Percentiles rank a stretch among this genome's conserved stretches.
Evolutionary conservation across 495 filamentous ascomycete genomes (phyloP).

Genomic region (Penicillium paxilli): DNA sequence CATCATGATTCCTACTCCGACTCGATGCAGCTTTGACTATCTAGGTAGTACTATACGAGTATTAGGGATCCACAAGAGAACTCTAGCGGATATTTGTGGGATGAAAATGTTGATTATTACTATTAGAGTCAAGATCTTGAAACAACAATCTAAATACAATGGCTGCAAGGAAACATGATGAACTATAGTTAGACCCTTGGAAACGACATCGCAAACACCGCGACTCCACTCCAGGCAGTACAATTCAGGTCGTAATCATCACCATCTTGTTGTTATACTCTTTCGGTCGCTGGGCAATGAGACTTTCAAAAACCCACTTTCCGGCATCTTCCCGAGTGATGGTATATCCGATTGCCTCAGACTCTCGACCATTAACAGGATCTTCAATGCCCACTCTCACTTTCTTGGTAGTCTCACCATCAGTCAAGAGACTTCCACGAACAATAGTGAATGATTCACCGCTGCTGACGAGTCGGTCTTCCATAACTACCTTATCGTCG

Average conservation of each 20-base stretch:
- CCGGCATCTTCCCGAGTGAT: slow-evolving; percentile 26
- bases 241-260: slow-evolving; percentile 15
- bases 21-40: too few relatives aligned
- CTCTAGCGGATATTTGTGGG: too few relatives aligned
- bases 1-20: too few relatives aligned
- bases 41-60: too few relatives aligned
- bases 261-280: slow-evolving; percentile 19
- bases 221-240: too few relatives aligned
- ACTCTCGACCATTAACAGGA: slow-evolving; percentile 36
- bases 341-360: slow-evolving; percentile 44
- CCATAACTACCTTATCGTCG: slow-evolving; percentile 62
- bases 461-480: slow-evolving; percentile 40
- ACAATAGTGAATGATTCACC: slow-evolving; percentile 42
- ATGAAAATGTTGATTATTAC: too few relatives aligned
- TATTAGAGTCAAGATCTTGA: too few relatives aligned
- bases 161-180: background rate
- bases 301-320: slow-evolving; percentile 14
- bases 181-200: background rate
- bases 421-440: slow-evolving; percentile 40
- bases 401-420: slow-evolving; percentile 28
- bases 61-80: too few relatives aligned
- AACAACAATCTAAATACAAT: too few relatives aligned
- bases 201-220: background rate
- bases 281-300: slow-evolving; percentile 7
- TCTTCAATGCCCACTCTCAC: slow-evolving; percentile 46